Conservation (phyloP, 2,329 filamentous ascomycete species). For the Aspergillus pseudonomiae region DNA sequence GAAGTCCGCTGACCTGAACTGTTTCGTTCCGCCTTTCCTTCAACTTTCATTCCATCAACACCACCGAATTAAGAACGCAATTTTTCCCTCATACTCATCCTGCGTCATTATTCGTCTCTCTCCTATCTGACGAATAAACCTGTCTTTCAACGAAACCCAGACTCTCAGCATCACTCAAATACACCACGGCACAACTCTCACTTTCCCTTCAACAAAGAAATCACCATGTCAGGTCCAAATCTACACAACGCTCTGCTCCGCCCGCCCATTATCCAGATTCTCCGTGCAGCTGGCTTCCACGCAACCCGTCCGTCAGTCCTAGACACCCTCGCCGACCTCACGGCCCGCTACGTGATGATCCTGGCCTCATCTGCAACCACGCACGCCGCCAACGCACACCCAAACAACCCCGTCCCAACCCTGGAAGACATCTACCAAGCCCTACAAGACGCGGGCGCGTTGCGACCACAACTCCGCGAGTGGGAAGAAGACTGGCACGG, state of each 20-base stretch:
- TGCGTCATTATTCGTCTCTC: background rate
- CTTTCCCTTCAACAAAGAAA: background rate
- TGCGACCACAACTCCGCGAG: slow-evolving; percentile 68
- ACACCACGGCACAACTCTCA: background rate
- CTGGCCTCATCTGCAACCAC: slow-evolving; percentile 73
- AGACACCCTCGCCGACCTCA: slow-evolving; percentile 84
- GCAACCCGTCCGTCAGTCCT: slow-evolving; percentile 78
- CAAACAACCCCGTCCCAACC: slow-evolving; percentile 62
- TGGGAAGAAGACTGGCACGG: slow-evolving; percentile 70
- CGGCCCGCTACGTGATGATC: slow-evolving; percentile 75
- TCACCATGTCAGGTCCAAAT: slow-evolving; percentile 50
- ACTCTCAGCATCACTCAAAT: background rate
- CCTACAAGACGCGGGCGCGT: slow-evolving; percentile 75
- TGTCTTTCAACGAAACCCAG: background rate
- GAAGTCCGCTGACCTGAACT: background rate
- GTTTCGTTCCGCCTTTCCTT: slow-evolving; percentile 4
- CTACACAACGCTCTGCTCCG: slow-evolving; percentile 79
- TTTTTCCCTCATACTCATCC: background rate
- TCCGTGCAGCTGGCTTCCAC: slow-evolving; percentile 89
- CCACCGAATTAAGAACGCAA: background rate
- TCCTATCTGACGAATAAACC: background rate
- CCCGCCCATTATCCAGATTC: slow-evolving; percentile 84
- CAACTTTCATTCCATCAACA: slow-evolving; percentile 5
- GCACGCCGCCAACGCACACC: slow-evolving; percentile 71
- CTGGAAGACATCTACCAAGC: slow-evolving; percentile 84